These are phyloP conservation scores for Fusarium camptoceras DNA, from an alignment of 2,329 filamentous ascomycete species.

Conservation along the genomic window DNA sequence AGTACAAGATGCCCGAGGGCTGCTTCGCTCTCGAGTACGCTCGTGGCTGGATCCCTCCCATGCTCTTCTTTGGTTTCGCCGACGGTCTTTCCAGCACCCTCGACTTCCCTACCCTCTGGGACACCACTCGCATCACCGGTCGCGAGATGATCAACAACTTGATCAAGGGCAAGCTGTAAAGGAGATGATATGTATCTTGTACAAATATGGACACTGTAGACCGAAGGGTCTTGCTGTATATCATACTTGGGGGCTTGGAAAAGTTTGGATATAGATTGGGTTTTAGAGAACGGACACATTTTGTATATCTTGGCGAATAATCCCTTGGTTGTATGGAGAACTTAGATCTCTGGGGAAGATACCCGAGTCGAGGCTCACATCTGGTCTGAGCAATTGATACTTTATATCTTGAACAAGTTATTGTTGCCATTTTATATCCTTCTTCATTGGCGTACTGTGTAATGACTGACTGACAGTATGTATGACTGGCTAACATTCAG, in stretches of 20 bases:
- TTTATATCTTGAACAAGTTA: neutral
- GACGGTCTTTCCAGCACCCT: conserved; percentile 84
- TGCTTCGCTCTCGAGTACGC: conserved; percentile 89
- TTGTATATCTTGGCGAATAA: neutral
- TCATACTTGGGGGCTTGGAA: neutral
- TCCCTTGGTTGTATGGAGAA: neutral
- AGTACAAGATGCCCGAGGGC: conserved; percentile 81
- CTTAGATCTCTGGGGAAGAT: conserved; percentile 14
- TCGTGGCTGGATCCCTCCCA: conserved; percentile 89
- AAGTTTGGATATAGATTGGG: neutral
- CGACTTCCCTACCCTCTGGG: conserved; percentile 87
- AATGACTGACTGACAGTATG: neutral
- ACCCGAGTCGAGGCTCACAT: conserved; percentile 5
- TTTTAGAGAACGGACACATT: neutral
- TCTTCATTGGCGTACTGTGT: neutral
- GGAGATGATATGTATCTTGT: neutral
- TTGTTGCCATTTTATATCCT: neutral
- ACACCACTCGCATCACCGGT: conserved; percentile 78
- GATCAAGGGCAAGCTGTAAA: conserved; percentile 75
- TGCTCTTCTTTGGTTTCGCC: conserved; percentile 90
- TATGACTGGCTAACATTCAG: neutral
- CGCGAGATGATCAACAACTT: conserved; percentile 82
- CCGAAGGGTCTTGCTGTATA: neutral
- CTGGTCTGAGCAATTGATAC: neutral
- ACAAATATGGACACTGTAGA: neutral